A percentile compares a stretch with the other conserved stretches of the same genome.
Conservation (phyloP, 73 alveolate genomes). For the Uronychia setigera region DNA sequence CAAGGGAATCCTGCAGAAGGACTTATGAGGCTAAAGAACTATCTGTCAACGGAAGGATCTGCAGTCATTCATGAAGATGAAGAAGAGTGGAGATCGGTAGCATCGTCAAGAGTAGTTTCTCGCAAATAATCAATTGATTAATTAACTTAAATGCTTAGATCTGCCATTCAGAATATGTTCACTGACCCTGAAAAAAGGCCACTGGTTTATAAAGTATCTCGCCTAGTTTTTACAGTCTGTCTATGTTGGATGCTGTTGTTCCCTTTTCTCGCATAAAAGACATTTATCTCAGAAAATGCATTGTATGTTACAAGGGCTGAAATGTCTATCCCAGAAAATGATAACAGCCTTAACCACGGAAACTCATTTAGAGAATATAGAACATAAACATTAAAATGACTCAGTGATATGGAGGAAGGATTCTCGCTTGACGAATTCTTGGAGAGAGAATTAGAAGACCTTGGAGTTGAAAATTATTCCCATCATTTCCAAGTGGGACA, state of each 20-base stretch:
- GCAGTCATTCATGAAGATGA: slow-evolving; percentile 8
- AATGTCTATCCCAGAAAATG: too few species aligned
- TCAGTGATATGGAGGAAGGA: too few species aligned
- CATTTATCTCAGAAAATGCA: not conserved
- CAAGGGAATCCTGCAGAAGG: not conserved
- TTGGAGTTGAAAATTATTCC: not conserved
- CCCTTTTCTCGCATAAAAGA: not conserved
- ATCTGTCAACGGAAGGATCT: not conserved
- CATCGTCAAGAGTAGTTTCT: not conserved
- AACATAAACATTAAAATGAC: too few species aligned
- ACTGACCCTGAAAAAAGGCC: not conserved
- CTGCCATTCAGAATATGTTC: not conserved
- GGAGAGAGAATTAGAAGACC: not conserved
- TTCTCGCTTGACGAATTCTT: not conserved
- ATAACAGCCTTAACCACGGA: too few species aligned
- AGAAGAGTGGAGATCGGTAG: slow-evolving; percentile 7
- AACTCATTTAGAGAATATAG: too few species aligned
- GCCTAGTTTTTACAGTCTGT: not conserved
- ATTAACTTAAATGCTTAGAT: not conserved
- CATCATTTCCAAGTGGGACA: not conserved
- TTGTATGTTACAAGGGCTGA: not conserved
- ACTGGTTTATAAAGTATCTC: not conserved
- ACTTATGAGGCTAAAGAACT: not conserved
- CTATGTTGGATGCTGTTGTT: not conserved
- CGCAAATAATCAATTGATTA: not conserved